These are phyloP conservation scores for Oryza glumipatula DNA, from an alignment of 176 grass and related monocot species.

Conservation along the genomic window DNA sequence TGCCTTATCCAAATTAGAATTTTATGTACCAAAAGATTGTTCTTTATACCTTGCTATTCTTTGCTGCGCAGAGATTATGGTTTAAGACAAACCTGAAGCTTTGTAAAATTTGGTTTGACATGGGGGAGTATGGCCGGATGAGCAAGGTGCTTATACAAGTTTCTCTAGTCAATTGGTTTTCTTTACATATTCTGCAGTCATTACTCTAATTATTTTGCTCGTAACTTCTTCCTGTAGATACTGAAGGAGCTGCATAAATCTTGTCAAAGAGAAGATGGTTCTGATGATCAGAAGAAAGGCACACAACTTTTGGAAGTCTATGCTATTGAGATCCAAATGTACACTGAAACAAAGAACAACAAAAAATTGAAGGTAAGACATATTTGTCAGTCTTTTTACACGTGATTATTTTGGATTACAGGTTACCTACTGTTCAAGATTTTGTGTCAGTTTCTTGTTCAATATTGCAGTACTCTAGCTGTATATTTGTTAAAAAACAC, in stretches of 20 bases:
- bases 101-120: slow-evolving; percentile 99
- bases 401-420: background rate
- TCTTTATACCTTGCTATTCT: slow-evolving; percentile 32
- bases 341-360: slow-evolving; percentile 99
- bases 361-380: slow-evolving; percentile 89
- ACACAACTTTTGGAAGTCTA: slow-evolving; percentile 99
- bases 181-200: background rate
- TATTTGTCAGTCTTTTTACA: background rate
- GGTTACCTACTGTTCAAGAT: slow-evolving; percentile 11
- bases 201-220: slow-evolving; percentile 6
- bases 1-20: background rate
- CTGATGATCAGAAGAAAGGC: slow-evolving; percentile 99
- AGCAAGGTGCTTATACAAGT: slow-evolving; percentile 72
- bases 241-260: slow-evolving; percentile 92
- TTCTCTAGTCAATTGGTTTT: background rate
- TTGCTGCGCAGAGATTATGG: slow-evolving; percentile 81
- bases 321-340: slow-evolving; percentile 99
- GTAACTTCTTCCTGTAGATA: slow-evolving; percentile 49
- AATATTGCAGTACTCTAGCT: background rate
- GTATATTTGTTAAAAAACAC: background rate
- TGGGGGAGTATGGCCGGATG: slow-evolving; percentile 94
- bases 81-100: slow-evolving; percentile 99
- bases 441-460: background rate
- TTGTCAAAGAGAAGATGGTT: slow-evolving; percentile 96
- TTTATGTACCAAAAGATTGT: background rate